Percentiles rank a stretch among this genome's conserved stretches.
phyloP scores from a whole-genome alignment of 106 monocot species.

The Apostasia ramifera region DNA sequence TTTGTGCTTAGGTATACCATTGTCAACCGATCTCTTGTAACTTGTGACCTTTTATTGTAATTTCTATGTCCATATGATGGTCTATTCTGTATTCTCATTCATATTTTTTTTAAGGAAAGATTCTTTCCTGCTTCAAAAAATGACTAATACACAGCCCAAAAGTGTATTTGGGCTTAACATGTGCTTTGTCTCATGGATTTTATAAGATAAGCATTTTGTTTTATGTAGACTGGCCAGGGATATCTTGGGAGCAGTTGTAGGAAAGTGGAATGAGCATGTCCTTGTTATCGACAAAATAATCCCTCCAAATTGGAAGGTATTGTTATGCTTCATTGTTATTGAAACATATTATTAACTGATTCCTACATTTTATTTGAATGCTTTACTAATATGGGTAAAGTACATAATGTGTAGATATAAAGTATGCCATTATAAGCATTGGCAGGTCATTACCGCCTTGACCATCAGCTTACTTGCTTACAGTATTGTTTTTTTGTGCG shows the following conservation, averaged over 20 bases:
- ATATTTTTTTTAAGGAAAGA: not conserved
- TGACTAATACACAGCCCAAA: not conserved
- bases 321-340: not conserved
- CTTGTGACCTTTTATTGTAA: conserved; percentile 8
- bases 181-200: not conserved
- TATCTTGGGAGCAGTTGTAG: conserved; percentile 64
- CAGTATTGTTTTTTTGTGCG: no score
- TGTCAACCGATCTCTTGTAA: not conserved
- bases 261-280: conserved; percentile 76
- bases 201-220: not conserved
- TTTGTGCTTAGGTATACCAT: conserved; percentile 67
- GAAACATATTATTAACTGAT: not conserved
- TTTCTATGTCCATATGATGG: no score
- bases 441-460: no score
- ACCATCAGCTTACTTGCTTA: no score
- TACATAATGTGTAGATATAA: no score
- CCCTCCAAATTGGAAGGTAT: conserved; percentile 88
- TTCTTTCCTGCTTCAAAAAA: not conserved
- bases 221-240: conserved; percentile 64
- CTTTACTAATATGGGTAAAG: not conserved
- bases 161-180: not conserved
- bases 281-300: conserved; percentile 71
- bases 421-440: no score
- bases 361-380: not conserved
- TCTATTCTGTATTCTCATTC: not conserved